Evolutionary conservation across 495 filamentous ascomycete species (phyloP).

Genomic region (Penicillium roqueforti): DNA sequence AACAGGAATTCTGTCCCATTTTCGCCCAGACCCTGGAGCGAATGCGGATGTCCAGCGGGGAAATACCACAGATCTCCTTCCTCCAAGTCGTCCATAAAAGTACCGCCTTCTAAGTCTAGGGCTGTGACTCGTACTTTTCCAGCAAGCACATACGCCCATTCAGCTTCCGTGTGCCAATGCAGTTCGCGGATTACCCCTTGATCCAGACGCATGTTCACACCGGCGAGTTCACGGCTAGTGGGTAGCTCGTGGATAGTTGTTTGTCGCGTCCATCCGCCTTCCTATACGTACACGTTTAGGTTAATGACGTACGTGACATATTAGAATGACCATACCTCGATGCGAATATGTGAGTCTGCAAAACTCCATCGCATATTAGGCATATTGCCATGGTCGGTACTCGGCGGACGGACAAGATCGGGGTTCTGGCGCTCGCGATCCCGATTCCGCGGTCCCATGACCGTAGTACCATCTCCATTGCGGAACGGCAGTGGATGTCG

Average conservation of each 20-base stretch:
- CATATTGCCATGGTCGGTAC: constrained; percentile 60
- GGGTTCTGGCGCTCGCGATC: constrained; percentile 60
- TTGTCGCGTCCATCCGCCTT: constrained; percentile 66
- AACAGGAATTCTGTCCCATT: constrained; percentile 70
- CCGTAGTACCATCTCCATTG: constrained; percentile 57
- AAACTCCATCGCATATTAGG: constrained; percentile 65
- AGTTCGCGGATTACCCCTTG: constrained; percentile 66
- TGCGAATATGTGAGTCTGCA: constrained; percentile 61
- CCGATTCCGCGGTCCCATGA: constrained; percentile 62
- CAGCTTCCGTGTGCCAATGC: constrained; percentile 70
- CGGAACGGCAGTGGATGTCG: constrained; percentile 61
- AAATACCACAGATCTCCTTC: constrained; percentile 74
- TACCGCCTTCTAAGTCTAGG: constrained; percentile 63
- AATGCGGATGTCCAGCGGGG: constrained; percentile 66
- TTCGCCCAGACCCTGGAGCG: constrained; percentile 58
- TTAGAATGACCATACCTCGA: constrained; percentile 45
- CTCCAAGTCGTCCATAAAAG: constrained; percentile 65
- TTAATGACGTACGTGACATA: not conserved
- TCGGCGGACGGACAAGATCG: constrained; percentile 60
- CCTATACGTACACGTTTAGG: constrained; percentile 30
- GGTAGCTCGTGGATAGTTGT: constrained; percentile 59
- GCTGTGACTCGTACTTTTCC: constrained; percentile 49
- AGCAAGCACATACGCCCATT: constrained; percentile 64
- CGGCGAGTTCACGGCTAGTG: constrained; percentile 56
- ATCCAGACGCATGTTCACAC: constrained; percentile 66